A percentile compares a stretch with the other conserved stretches of the same genome.
phyloP scores from a whole-genome alignment of 176 grass and related monocot genomes.

The Alloteropsis semialata region DNA sequence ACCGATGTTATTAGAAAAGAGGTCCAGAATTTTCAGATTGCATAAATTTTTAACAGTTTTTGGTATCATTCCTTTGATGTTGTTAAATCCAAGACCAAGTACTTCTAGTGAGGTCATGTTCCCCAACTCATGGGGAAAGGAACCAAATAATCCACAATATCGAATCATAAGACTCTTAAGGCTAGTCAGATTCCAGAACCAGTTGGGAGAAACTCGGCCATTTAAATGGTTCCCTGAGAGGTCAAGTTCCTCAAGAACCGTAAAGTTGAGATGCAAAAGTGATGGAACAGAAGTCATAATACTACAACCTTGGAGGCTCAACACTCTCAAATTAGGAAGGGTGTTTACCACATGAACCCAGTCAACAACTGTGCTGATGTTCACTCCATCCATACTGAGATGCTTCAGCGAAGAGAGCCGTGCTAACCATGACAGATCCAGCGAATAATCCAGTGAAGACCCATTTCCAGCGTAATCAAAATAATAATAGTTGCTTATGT shows the following conservation, averaged over 20 bases:
- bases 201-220: neutral
- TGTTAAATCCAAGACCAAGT: neutral
- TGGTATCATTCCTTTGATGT: neutral
- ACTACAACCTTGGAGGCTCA: neutral
- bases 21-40: neutral
- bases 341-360: constrained; percentile 19
- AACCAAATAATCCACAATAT: neutral
- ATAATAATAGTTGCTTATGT: neutral
- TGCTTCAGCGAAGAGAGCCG: constrained; percentile 8
- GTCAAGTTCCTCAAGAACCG: constrained; percentile 10
- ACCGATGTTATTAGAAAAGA: neutral
- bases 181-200: constrained; percentile 16
- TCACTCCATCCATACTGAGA: neutral
- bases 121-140: constrained; percentile 5
- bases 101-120: constrained; percentile 8
- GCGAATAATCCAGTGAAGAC: neutral
- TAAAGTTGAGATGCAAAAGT: constrained; percentile 22
- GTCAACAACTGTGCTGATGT: neutral
- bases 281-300: neutral
- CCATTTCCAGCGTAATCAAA: neutral
- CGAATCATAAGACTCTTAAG: neutral
- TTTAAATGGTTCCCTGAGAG: neutral
- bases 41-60: neutral
- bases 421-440: constrained; percentile 30
- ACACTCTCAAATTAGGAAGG: constrained; percentile 9